Base-by-base conservation (phyloP, 331 rosid genomes). In the Phaseolus coccineus region DNA sequence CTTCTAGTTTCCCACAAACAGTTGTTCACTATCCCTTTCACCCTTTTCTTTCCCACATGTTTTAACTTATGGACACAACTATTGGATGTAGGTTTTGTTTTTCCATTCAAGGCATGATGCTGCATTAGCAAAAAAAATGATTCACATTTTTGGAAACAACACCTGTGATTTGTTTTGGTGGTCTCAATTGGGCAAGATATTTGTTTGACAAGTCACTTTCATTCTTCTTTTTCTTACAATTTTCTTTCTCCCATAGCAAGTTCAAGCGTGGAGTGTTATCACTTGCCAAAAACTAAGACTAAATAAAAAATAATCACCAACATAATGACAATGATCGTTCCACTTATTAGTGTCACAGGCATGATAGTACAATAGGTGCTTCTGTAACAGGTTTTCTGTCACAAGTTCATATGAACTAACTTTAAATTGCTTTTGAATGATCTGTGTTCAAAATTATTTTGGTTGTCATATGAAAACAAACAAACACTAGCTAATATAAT, bases 111-210 rank as follows among this genome's bases (percentile, higher is more conserved):
- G 83, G 75, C 73, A 81, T 69, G 22, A 47, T 57, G 77, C 69
- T 73, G 57, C 77, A 53, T 58, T 69, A 65, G 7, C 69, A 71
- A 51, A 73, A 46, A 19, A 74, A 73, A 72, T 71, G 68, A 44
- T 65, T 72, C 87, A 42, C 55, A 59, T 78, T 51, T 19, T 84
- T 69, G 75, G 62, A 57, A 80, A 65, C 87, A 82, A 24, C 68
- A 30, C 73, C 14, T 74, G 15, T 69, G 56, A 55, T 40, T 39
- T 39, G 52, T 25, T 74, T 40, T 81, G 46, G 35, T 66, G 72
- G 72, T 40, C 53, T 66, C 53, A 22, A 8, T 65, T 65, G 30
- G 51, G 51, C 71, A 65, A n/a, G 2, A 35, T 5, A 19, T 39
- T 66, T 40, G 31, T 66, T 66, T 40, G 71, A 66, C 2, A 66